Evolutionary conservation across 768 basidiomycete genomes (phyloP).

Genomic region (Phanerochaete sordida): DNA sequence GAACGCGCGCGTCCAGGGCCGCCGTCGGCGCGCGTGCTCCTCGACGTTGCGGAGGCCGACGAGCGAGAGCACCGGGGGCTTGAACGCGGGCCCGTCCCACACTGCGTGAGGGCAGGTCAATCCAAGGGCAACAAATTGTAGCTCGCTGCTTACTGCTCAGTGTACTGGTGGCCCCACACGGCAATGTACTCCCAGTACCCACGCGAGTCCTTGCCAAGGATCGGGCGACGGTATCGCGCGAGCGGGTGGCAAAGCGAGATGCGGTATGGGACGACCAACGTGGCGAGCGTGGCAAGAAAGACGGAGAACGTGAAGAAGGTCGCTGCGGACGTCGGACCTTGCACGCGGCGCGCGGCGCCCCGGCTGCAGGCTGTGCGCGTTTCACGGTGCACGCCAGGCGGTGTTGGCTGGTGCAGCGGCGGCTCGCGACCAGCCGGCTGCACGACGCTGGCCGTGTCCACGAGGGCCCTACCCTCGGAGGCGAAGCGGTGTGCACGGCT

Average conservation of each 20-base stretch:
- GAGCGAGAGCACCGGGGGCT: background rate
- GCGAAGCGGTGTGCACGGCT: no score
- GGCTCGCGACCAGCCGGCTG: no score
- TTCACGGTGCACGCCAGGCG: no score
- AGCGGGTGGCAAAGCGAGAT: slow-evolving; percentile 53
- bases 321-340: no score
- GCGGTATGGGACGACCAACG: slow-evolving; percentile 33
- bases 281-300: background rate
- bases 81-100: background rate
- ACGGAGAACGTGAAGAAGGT: no score
- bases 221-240: slow-evolving; percentile 46
- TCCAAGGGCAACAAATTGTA: no score
- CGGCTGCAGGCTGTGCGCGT: no score
- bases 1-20: slow-evolving; percentile 43
- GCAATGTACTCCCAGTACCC: slow-evolving; percentile 34
- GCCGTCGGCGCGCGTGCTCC: slow-evolving; percentile 36
- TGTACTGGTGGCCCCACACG: slow-evolving; percentile 34
- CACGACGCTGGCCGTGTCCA: no score
- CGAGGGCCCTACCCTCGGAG: no score
- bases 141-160: slow-evolving; percentile 12
- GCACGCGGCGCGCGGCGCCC: no score
- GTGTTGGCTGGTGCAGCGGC: no score
- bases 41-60: slow-evolving; percentile 18
- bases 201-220: slow-evolving; percentile 39
- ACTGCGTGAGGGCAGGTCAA: no score